phyloP scores from a whole-genome alignment of 2,329 filamentous ascomycete species.

The Stylonectria norvegica region DNA sequence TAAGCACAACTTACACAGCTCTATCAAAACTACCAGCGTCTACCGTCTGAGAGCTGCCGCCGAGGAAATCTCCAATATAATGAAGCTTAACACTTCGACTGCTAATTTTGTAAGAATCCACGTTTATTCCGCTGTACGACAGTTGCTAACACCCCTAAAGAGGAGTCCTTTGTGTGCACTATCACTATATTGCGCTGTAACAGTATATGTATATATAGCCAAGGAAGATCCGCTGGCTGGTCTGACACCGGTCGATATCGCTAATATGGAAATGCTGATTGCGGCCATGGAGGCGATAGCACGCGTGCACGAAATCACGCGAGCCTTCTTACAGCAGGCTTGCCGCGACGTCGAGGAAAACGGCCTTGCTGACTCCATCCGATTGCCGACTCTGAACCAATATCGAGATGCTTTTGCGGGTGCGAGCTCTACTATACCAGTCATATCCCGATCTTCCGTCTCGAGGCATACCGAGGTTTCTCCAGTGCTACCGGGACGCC shows the following conservation, averaged over 20 bases:
- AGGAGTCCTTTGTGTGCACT: constrained; percentile 53
- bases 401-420: constrained; percentile 30
- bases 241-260: constrained; percentile 45
- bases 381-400: constrained; percentile 34
- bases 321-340: constrained; percentile 80
- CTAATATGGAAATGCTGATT: constrained; percentile 70
- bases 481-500: constrained; percentile 43
- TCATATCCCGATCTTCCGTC: constrained; percentile 45
- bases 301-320: constrained; percentile 69
- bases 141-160: constrained; percentile 16
- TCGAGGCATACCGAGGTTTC: constrained; percentile 40
- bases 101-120: constrained; percentile 57
- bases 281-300: constrained; percentile 75
- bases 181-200: constrained; percentile 78
- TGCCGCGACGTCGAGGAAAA: constrained; percentile 72
- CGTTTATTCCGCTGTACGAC: not conserved
- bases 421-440: constrained; percentile 40
- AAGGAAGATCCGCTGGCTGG: constrained; percentile 62
- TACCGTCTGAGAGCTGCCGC: constrained; percentile 74
- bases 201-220: constrained; percentile 78
- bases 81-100: constrained; percentile 71
- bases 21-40: constrained; percentile 67
- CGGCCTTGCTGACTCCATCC: constrained; percentile 35
- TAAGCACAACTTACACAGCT: constrained; percentile 61
- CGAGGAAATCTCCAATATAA: constrained; percentile 78